Percentiles rank a stretch among this genome's conserved stretches.
Evolutionary conservation across 1,284 basidiomycete species (phyloP).

Genomic region (Irpex sp.): DNA sequence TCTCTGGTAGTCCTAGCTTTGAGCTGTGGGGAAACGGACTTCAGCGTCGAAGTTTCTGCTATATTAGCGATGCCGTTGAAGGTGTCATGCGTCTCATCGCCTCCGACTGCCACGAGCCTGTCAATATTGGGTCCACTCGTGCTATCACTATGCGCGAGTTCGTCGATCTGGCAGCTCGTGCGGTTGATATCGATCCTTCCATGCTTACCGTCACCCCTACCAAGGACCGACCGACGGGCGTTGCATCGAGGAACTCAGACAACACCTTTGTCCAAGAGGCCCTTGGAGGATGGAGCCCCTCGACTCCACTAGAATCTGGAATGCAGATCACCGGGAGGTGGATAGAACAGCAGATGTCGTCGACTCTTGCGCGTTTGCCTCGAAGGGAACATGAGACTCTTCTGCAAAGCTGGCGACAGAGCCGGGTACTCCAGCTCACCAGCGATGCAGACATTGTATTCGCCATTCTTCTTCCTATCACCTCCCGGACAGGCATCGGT

Average conservation of each 20-base stretch:
- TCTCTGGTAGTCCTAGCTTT: slow-evolving; percentile 22
- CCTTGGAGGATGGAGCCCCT: slow-evolving; percentile 41
- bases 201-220: slow-evolving; percentile 30
- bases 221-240: slow-evolving; percentile 38
- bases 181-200: slow-evolving; percentile 27
- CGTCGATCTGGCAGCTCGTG: slow-evolving; percentile 36
- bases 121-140: slow-evolving; percentile 53
- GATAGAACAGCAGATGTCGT: slow-evolving; percentile 40
- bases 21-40: slow-evolving; percentile 58
- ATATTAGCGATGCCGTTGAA: slow-evolving; percentile 49
- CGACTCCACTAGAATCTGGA: slow-evolving; percentile 38
- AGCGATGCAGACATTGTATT: slow-evolving; percentile 39
- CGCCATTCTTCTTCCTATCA: slow-evolving; percentile 54
- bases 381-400: not conserved
- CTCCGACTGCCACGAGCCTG: slow-evolving; percentile 30
- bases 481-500: slow-evolving; percentile 34
- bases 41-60: slow-evolving; percentile 54
- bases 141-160: slow-evolving; percentile 42
- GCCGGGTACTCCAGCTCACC: slow-evolving; percentile 20
- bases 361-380: slow-evolving; percentile 9
- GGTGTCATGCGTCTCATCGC: slow-evolving; percentile 41
- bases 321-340: slow-evolving; percentile 43
- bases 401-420: slow-evolving; percentile 7
- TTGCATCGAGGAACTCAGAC: slow-evolving; percentile 49
- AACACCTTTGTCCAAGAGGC: slow-evolving; percentile 34